Base-by-base conservation (phyloP, 2,329 filamentous ascomycete genomes). In the Chlorencoelia australis region DNA sequence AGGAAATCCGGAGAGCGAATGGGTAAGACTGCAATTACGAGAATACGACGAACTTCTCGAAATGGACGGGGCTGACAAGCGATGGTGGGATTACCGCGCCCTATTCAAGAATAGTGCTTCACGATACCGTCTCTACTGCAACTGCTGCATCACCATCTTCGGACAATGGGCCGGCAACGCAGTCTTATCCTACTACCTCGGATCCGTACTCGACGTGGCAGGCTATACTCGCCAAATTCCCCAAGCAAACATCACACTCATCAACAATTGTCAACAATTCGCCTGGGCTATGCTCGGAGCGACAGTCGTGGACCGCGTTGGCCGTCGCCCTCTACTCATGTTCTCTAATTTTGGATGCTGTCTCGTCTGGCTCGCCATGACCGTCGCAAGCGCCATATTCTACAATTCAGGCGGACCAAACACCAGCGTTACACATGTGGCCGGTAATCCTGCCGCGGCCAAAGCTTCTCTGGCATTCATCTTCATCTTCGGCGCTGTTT, bases 61-160 rank as follows among this genome's bases (percentile, higher is more conserved):
- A 14, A 59, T 59, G 8, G 64, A 69, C 30, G 67, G 65, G 10
- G 66, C 66, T 2, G 69, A 72, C 41, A 71, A 72, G 57, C 61
- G 62, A 29, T 72, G 67, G 67, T 72, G 66, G 65, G 69, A 73
- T 47, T 73, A 72, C 45, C 57, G 61, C 30, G 68, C 69, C 39
- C 60, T 73, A 1, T 69, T 67, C 60, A 67, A 67, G 48, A 66
- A 60, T 4, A 61, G 61, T 29, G 62, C 62, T 2, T 63, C 66
- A 1, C 59, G 65, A 15, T 67, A 66, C 29, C 63, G 71, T 9
- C 61, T 75, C 7, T 58, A 67, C 11, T 69, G 65, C 41, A 69
- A 71, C 11, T 52, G 69, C 26, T 63, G 64, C 16, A 67, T 73
- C 55, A 62, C 66, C 2, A 59, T 66, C 29, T 71, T 75, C 43